Conservation (phyloP, 139 green algal species). For the Coccomyxa sp. region DNA sequence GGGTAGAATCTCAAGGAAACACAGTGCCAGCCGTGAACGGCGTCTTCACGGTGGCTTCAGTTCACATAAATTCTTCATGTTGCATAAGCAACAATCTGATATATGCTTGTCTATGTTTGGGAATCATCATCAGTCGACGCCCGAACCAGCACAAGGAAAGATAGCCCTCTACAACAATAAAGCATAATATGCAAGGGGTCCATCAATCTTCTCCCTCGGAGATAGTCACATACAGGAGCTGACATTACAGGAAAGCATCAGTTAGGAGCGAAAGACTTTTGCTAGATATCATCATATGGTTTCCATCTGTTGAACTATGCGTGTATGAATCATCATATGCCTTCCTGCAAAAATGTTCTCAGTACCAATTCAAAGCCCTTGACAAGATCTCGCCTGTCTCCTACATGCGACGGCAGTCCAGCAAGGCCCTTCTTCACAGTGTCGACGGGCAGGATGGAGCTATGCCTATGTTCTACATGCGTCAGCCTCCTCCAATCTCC, state of each 20-base stretch:
- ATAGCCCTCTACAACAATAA: too few species aligned
- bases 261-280: slow-evolving; percentile 1
- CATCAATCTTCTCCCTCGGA: too few species aligned
- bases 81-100: neutral
- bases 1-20: too few species aligned
- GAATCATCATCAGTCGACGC: neutral
- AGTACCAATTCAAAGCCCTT: neutral
- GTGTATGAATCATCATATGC: neutral
- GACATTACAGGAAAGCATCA: neutral
- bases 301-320: neutral
- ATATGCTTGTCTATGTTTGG: neutral
- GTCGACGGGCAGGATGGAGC: neutral
- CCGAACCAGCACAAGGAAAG: too few species aligned
- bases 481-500: neutral
- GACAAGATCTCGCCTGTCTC: neutral
- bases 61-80: neutral
- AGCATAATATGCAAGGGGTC: too few species aligned
- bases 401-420: neutral
- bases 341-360: neutral
- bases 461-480: neutral
- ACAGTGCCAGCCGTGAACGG: too few species aligned
- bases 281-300: neutral
- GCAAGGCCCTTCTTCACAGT: neutral
- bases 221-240: neutral
- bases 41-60: neutral